A percentile compares a stretch with the other conserved stretches of the same genome.
Conservation (phyloP, 305 asterid species). For the Fraxinus dipetala region DNA sequence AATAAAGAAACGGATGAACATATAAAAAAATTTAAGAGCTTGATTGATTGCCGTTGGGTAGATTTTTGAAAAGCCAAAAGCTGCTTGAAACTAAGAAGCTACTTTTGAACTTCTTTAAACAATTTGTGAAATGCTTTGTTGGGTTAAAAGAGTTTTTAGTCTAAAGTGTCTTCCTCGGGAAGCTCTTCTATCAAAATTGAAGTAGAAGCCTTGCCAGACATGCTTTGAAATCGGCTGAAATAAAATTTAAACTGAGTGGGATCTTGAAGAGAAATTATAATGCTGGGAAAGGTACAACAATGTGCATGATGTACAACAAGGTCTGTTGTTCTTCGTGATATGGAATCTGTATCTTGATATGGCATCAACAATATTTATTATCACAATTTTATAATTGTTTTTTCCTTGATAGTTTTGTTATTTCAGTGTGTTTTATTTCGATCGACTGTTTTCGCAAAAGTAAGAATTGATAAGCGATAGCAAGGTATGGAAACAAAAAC, state of each 20-base stretch:
- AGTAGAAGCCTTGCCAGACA: background rate
- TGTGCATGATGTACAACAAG: background rate
- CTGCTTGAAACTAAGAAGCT: background rate
- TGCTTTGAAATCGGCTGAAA: background rate
- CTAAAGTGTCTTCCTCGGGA: background rate
- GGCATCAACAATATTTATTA: background rate
- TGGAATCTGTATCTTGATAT: background rate
- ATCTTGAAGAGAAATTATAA: background rate
- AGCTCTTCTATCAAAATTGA: background rate
- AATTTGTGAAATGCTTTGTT: background rate
- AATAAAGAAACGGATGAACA: background rate
- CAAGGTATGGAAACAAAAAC: background rate
- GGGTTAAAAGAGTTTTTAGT: background rate
- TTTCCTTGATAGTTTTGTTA: background rate
- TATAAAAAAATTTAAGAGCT: background rate
- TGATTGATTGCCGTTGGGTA: background rate
- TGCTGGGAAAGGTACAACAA: background rate
- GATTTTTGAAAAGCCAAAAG: background rate
- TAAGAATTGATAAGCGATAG: background rate
- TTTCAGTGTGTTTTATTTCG: background rate
- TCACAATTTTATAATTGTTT: background rate
- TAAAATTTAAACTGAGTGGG: constrained; percentile 2
- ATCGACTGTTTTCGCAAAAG: background rate
- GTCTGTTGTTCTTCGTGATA: background rate
- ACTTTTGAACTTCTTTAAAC: background rate